These are phyloP conservation scores for Clitopilus passeckerianus DNA, from an alignment of 768 basidiomycete species.

Conservation along the genomic window DNA sequence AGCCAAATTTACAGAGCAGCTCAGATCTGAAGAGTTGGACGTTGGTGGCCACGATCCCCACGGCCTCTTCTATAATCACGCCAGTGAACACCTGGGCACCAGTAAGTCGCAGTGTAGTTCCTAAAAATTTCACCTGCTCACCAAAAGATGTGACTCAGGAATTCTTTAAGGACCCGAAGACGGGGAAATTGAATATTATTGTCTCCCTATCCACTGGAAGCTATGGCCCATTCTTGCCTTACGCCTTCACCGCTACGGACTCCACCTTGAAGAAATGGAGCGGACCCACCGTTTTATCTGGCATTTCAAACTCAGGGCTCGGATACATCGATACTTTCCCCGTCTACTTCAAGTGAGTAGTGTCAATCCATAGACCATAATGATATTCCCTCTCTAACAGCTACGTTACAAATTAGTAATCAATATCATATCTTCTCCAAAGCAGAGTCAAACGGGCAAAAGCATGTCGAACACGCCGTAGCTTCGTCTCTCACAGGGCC, in stretches of 20 bases:
- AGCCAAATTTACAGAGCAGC: conserved; percentile 18
- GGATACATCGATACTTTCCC: conserved; percentile 32
- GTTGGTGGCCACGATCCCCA: conserved; percentile 21
- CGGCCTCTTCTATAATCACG: conserved; percentile 20
- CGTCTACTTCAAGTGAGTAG: conserved; percentile 24
- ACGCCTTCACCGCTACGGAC: conserved; percentile 26
- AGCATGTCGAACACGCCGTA: conserved; percentile 26
- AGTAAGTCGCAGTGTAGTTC: conserved; percentile 8
- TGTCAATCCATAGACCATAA: neutral
- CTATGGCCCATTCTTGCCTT: conserved; percentile 29
- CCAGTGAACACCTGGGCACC: conserved; percentile 30
- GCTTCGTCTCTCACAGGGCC: conserved; percentile 26
- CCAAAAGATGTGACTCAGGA: conserved; percentile 14
- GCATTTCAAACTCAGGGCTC: conserved; percentile 27
- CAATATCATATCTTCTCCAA: conserved; percentile 30
- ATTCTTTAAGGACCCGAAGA: conserved; percentile 30
- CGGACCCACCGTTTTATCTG: conserved; percentile 26
- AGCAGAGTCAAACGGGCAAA: conserved; percentile 25
- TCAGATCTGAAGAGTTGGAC: conserved; percentile 23
- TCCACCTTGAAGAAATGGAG: conserved; percentile 22
- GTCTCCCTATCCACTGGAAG: conserved; percentile 30
- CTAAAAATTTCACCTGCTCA: neutral
- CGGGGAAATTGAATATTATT: conserved; percentile 25
- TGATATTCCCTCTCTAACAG: neutral
- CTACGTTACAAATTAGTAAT: conserved; percentile 13